Evolutionary conservation across 306 rosid genomes (phyloP).

Genomic region (Fragaria vesca): DNA sequence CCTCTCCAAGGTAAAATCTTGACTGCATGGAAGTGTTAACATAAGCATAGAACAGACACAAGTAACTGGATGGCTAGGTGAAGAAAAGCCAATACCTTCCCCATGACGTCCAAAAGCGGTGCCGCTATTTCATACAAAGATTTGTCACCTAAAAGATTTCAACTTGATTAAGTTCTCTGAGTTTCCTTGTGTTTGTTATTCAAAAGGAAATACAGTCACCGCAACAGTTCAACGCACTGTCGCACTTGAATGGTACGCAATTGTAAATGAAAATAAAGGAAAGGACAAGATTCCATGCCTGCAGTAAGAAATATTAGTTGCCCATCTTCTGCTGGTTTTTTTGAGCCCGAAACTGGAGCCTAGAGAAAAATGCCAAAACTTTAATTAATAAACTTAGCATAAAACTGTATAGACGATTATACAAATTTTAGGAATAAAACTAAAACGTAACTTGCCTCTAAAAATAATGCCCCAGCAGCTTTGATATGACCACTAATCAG

Average conservation of each 20-base stretch:
- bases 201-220: not conserved
- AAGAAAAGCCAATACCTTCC: slow-evolving; percentile 58
- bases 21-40: slow-evolving; percentile 47
- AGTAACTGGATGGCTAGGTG: slow-evolving; percentile 10
- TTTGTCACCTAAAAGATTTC: slow-evolving; percentile 72
- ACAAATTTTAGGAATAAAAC: slow-evolving; percentile 10
- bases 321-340: slow-evolving; percentile 97
- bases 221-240: not conserved
- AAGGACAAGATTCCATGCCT: slow-evolving; percentile 38
- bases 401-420: slow-evolving; percentile 6
- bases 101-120: slow-evolving; percentile 85
- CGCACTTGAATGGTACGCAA: not conserved
- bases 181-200: slow-evolving; percentile 17
- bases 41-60: slow-evolving; percentile 29
- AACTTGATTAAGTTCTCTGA: slow-evolving; percentile 36
- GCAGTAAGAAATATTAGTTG: slow-evolving; percentile 95
- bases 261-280: slow-evolving; percentile 5
- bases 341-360: slow-evolving; percentile 99
- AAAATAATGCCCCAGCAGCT: slow-evolving; percentile 76
- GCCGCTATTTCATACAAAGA: slow-evolving; percentile 64
- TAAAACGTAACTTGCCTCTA: slow-evolving; percentile 58
- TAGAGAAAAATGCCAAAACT: slow-evolving; percentile 28
- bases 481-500: slow-evolving; percentile 59
- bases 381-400: slow-evolving; percentile 4
- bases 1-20: slow-evolving; percentile 87